Conservation (phyloP, 2,329 filamentous ascomycete species). For the Ophiostoma triangulosporum region DNA sequence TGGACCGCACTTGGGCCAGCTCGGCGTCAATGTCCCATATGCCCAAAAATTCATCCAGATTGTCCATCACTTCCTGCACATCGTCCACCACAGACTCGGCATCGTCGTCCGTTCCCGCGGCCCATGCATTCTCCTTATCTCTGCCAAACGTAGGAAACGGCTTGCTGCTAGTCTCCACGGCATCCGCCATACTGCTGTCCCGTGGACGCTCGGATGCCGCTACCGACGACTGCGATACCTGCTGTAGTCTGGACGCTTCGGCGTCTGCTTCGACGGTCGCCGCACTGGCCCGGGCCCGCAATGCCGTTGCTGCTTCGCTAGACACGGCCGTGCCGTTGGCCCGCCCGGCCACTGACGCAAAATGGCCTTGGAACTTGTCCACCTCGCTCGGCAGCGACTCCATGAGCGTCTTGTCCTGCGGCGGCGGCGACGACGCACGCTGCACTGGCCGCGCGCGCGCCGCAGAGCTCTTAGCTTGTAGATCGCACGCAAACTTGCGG, state of each 20-base stretch:
- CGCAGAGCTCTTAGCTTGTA: neutral
- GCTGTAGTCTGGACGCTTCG: conserved; percentile 4
- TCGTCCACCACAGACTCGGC: conserved; percentile 22
- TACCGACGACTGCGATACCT: neutral
- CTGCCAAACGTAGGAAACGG: neutral
- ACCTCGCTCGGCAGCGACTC: conserved; percentile 24
- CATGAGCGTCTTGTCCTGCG: conserved; percentile 18
- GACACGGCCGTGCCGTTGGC: conserved; percentile 30
- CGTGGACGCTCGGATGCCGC: neutral
- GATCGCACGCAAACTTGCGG: neutral
- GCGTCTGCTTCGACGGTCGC: conserved; percentile 25
- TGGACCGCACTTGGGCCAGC: conserved; percentile 18
- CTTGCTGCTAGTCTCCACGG: neutral
- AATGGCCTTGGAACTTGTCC: conserved; percentile 23
- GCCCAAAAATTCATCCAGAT: conserved; percentile 32
- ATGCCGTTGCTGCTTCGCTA: neutral
- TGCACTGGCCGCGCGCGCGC: neutral
- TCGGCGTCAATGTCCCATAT: conserved; percentile 25
- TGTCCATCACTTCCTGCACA: conserved; percentile 31
- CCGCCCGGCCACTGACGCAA: conserved; percentile 10
- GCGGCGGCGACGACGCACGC: conserved; percentile 30
- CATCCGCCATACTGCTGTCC: neutral
- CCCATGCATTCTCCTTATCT: neutral
- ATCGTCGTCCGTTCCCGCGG: neutral
- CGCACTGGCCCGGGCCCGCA: neutral